Base-by-base conservation (phyloP, 2,329 filamentous ascomycete genomes). In the Colletotrichum sansevieriae region DNA sequence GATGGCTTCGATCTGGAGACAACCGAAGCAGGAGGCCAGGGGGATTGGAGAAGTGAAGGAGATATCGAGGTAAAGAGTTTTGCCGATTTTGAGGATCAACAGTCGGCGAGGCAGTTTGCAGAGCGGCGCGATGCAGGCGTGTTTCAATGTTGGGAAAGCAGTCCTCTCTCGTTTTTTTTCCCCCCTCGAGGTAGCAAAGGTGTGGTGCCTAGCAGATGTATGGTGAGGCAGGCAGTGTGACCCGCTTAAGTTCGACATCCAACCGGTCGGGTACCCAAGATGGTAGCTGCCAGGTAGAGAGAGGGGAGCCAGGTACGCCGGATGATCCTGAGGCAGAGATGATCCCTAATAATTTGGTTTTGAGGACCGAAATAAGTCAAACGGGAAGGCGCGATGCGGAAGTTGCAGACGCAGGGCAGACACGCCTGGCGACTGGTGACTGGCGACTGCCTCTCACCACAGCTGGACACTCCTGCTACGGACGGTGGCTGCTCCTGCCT, bases 101-200 rank as follows among this genome's bases (percentile, higher is more conserved):
- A 35, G 18, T 51, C 18, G 58, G 51, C 46, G 63, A 12, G 39
- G 67, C 35, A 43, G 43, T 25, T 37, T 56, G 66, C 56, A 57
- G 54, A 57, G 63, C 39, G 47, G 54, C 44, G 62, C 47, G 55
- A 55, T 60, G 65, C 59, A 54, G 47, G 59, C 62, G 61, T 64
- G 61, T 47, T 68, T 67, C 66, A 68, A 65, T 65, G 62, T 51
- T 65, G 54, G 49, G 61, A 63, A 63, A 63, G 52, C 63, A 65
- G 62, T 22, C 67, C 49, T 66, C 72, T 73, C 70, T 72, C 22
- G 1, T 74, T 73, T 72, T 73, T 74, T 76, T 73, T 18, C 13
- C 15, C 25, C 46, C 41, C 29, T 46, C 52, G 33, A 35, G 46
- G 58, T 41, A 51, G 49, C 15, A 33, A 35, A 41, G 46, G 29